Percentiles rank a stretch among this genome's conserved stretches.
phyloP scores from a whole-genome alignment of 805 yeast species.

The Nakazawaea populi region DNA sequence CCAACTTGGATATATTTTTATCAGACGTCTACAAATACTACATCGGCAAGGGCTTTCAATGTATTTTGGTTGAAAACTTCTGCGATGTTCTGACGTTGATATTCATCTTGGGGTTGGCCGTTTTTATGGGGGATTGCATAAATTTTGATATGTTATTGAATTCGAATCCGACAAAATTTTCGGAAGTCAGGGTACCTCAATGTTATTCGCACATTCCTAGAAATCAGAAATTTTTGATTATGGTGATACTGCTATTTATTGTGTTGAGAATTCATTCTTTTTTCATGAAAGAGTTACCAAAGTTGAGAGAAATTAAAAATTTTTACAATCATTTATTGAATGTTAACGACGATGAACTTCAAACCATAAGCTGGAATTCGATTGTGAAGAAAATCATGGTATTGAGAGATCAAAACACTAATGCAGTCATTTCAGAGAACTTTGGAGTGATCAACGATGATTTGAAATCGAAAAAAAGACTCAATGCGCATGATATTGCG shows the following conservation, averaged over 20 bases:
- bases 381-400: slow-evolving; percentile 72
- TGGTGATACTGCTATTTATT: slow-evolving; percentile 54
- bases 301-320: slow-evolving; percentile 65
- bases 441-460: slow-evolving; percentile 35
- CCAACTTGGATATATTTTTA: slow-evolving; percentile 82
- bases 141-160: slow-evolving; percentile 39
- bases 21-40: slow-evolving; percentile 81
- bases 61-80: slow-evolving; percentile 62
- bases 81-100: slow-evolving; percentile 69
- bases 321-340: slow-evolving; percentile 71
- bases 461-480: slow-evolving; percentile 61
- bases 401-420: slow-evolving; percentile 78
- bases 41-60: slow-evolving; percentile 75
- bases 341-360: slow-evolving; percentile 75
- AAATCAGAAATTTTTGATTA: slow-evolving; percentile 51
- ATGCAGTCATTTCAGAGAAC: slow-evolving; percentile 52
- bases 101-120: slow-evolving; percentile 74
- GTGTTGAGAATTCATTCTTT: slow-evolving; percentile 47
- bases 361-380: slow-evolving; percentile 89
- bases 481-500: slow-evolving; percentile 92
- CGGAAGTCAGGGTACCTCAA: slow-evolving; percentile 37
- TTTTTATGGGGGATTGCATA: slow-evolving; percentile 77
- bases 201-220: slow-evolving; percentile 43
- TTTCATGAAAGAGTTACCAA: slow-evolving; percentile 50
- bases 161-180: slow-evolving; percentile 36